Conservation (phyloP, 2,329 filamentous ascomycete species). For the Botryotinia convoluta region DNA sequence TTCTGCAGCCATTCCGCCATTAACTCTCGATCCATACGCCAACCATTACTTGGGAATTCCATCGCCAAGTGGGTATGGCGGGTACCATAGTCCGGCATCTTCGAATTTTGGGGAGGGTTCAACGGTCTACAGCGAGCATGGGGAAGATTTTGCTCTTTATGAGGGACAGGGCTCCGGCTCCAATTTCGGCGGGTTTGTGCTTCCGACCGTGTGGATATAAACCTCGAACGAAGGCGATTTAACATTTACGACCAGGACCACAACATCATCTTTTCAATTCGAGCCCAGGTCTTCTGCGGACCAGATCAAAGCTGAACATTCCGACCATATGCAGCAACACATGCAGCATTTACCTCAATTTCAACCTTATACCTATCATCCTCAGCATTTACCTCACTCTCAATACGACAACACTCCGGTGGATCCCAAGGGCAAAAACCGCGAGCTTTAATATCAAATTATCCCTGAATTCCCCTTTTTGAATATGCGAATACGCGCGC, state of each 20-base stretch:
- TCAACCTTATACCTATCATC: slow-evolving; percentile 22
- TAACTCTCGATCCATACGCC: slow-evolving; percentile 53
- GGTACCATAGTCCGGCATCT: slow-evolving; percentile 58
- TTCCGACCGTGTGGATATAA: slow-evolving; percentile 40
- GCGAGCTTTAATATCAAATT: slow-evolving; percentile 32
- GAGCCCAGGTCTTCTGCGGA: slow-evolving; percentile 29
- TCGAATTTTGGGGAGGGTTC: slow-evolving; percentile 63
- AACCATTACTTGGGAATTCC: slow-evolving; percentile 61
- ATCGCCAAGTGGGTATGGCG: slow-evolving; percentile 54
- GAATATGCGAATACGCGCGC: slow-evolving; percentile 20
- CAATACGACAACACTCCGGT: slow-evolving; percentile 32
- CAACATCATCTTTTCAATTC: slow-evolving; percentile 32
- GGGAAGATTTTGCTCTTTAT: slow-evolving; percentile 46
- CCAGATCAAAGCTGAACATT: slow-evolving; percentile 31
- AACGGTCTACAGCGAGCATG: slow-evolving; percentile 60
- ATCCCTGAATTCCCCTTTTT: slow-evolving; percentile 22
- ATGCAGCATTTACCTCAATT: slow-evolving; percentile 26
- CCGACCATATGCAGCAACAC: slow-evolving; percentile 20
- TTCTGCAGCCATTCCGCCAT: slow-evolving; percentile 50
- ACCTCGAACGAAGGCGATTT: slow-evolving; percentile 37
- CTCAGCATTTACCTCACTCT: slow-evolving; percentile 27
- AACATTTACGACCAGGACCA: slow-evolving; percentile 38
- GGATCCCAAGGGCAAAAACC: slow-evolving; percentile 36
- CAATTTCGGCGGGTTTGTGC: slow-evolving; percentile 41
- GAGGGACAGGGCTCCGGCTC: slow-evolving; percentile 36